These are phyloP conservation scores for Fragaria vesca DNA, from an alignment of 306 rosid species.

Conservation along the genomic window DNA sequence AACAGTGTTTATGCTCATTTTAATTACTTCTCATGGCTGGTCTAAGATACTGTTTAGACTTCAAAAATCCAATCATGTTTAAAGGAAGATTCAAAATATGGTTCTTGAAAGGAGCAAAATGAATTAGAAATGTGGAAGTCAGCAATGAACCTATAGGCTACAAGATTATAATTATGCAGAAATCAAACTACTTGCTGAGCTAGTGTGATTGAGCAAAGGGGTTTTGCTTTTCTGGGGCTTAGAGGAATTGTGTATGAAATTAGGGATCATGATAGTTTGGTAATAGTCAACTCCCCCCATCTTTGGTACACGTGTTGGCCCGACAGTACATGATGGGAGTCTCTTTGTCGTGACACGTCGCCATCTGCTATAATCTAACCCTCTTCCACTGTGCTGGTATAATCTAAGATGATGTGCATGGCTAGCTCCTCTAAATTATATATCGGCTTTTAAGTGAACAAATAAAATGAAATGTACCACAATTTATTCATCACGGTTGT, in stretches of 20 bases:
- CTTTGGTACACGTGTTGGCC: slow-evolving; percentile 53
- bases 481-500: too few species aligned
- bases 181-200: neutral
- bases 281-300: slow-evolving; percentile 36
- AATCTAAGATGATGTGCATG: neutral
- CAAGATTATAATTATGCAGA: neutral
- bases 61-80: slow-evolving; percentile 10
- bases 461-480: neutral
- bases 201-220: neutral
- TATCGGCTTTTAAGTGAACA: neutral
- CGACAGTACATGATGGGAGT: slow-evolving; percentile 50
- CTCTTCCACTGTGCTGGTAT: slow-evolving; percentile 11
- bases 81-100: neutral
- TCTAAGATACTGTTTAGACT: slow-evolving; percentile 19
- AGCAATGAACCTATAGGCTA: neutral
- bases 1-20: slow-evolving; percentile 25
- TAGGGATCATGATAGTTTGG: neutral
- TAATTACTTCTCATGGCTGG: slow-evolving; percentile 8
- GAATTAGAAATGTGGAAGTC: neutral
- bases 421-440: neutral
- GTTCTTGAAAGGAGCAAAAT: slow-evolving; percentile 18
- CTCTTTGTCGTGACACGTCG: slow-evolving; percentile 47
- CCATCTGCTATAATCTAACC: slow-evolving; percentile 18
- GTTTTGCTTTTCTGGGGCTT: neutral
- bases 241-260: neutral